Evolutionary conservation across 495 filamentous ascomycete species (phyloP).

Genomic region (Podospora comata): DNA sequence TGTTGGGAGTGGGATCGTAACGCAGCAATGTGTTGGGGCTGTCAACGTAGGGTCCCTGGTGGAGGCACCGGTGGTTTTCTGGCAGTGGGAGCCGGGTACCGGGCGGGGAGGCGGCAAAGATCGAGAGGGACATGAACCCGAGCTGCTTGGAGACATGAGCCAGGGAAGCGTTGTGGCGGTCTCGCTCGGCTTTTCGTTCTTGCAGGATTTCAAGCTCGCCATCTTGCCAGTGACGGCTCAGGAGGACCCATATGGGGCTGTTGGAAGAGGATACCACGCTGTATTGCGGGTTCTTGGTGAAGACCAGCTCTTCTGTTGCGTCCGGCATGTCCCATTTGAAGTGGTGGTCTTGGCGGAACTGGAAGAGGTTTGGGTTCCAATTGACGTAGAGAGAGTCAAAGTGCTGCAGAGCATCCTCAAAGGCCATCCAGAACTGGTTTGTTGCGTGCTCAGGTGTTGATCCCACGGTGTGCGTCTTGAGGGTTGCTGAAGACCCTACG

Average conservation of each 20-base stretch:
- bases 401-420: conserved; percentile 78
- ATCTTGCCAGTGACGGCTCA: conserved; percentile 75
- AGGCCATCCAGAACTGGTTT: conserved; percentile 88
- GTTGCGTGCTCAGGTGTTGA: conserved; percentile 37
- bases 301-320: conserved; percentile 58
- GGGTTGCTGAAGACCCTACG: conserved; percentile 30
- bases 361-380: conserved; percentile 90
- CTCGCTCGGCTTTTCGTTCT: conserved; percentile 26
- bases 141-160: conserved; percentile 44
- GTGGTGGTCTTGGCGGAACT: conserved; percentile 77
- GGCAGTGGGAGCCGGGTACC: conserved; percentile 71
- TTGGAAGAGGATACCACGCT: conserved; percentile 55
- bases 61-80: conserved; percentile 55
- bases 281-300: conserved; percentile 82
- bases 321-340: conserved; percentile 77
- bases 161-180: conserved; percentile 24
- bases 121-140: conserved; percentile 83
- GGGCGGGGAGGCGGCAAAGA: conserved; percentile 59
- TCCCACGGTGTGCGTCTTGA: conserved; percentile 23
- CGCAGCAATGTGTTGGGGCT: conserved; percentile 86
- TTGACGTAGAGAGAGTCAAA: conserved; percentile 96
- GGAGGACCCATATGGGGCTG: conserved; percentile 74
- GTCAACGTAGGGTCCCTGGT: conserved; percentile 82
- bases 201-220: conserved; percentile 43
- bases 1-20: conserved; percentile 57